Evolutionary conservation across 306 rosid genomes (phyloP), one percentile per base, ranked within the genome.

Genomic region (Ceratonia siliqua): DNA sequence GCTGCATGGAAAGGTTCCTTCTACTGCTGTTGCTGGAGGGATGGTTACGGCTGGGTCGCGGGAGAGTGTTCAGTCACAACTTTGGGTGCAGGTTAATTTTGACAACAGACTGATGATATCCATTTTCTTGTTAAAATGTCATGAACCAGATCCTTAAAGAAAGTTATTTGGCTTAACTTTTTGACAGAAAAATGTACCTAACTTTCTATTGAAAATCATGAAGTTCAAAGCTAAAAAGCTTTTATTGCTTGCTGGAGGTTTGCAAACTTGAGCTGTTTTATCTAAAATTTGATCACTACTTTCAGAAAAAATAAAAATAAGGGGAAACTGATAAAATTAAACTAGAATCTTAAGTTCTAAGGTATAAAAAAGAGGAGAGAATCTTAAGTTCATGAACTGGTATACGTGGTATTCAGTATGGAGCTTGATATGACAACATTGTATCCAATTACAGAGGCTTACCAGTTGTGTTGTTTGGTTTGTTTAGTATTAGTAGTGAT

Each of bases 21-120:
- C 96, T 14, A 87, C 91, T 79, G 86, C 96, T 46, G 89, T 90
- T 83, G 85, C 87, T 30, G 98, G 97, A 62, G 98, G 84, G 73
- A 77, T 89, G 30, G 91, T 82, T 80, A 66, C 90, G 66, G 79
- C 85, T 76, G 97, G 96, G 66, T 87, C 99, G 65, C 95, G 95
- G 22, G 99, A 94, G 62, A 78, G 86, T 82, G 87, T 85, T 78
- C 98, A 84, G 83, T 81, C 99, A 67, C 99, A 94, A 87, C 88
- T 63, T 80, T 90, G 97, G 97, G 58, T 90, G 56, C 96, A 94
- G 91, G 99, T 94, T 76, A 67, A 56, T 81, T 62, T 62, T 53
- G 52, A 18, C 50, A 61, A 43, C 43, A 35, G 33, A 49, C 10
- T 30, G 58, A 65, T 68, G 61, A 52, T 55, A 72, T 50, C 22